Evolutionary conservation across 495 filamentous ascomycete species (phyloP).

Genomic region (Neurospora terricola): DNA sequence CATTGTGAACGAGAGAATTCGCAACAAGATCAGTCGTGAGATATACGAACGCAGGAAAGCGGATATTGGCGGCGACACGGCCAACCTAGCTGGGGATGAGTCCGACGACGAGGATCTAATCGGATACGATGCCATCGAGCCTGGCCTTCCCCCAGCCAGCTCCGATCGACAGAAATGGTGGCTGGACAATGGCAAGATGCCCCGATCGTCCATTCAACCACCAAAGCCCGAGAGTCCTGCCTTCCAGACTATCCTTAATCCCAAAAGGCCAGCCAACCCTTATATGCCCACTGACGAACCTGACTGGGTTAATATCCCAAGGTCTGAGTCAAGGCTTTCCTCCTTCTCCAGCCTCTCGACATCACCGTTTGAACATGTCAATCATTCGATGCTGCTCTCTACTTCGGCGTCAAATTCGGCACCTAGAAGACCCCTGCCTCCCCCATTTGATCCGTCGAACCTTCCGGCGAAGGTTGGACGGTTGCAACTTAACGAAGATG

Average conservation of each 20-base stretch:
- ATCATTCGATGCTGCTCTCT: conserved; percentile 34
- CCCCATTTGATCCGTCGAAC: conserved; percentile 40
- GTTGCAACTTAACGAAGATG: conserved; percentile 26
- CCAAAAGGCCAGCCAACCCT: conserved; percentile 68
- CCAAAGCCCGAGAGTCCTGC: conserved; percentile 38
- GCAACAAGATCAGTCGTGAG: conserved; percentile 56
- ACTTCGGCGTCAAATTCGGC: conserved; percentile 28
- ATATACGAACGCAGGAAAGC: conserved; percentile 61
- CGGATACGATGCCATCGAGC: conserved; percentile 64
- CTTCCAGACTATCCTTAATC: conserved; percentile 53
- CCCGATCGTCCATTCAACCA: conserved; percentile 58
- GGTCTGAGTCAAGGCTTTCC: conserved; percentile 34
- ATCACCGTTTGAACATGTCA: conserved; percentile 38
- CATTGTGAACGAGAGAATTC: conserved; percentile 62
- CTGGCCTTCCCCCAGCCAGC: conserved; percentile 77
- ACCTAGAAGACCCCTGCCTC: conserved; percentile 39
- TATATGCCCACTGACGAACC: conserved; percentile 57
- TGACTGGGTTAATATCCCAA: conserved; percentile 65
- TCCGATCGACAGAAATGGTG: conserved; percentile 91
- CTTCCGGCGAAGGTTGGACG: conserved; percentile 31
- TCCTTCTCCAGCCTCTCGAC: conserved; percentile 35
- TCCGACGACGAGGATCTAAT: conserved; percentile 66
- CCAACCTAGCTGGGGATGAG: conserved; percentile 41
- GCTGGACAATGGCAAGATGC: conserved; percentile 76
- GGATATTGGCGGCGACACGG: conserved; percentile 41